These are phyloP conservation scores for Penicillium cosmopolitanum DNA, from an alignment of 495 filamentous ascomycete species.

Conservation along the genomic window DNA sequence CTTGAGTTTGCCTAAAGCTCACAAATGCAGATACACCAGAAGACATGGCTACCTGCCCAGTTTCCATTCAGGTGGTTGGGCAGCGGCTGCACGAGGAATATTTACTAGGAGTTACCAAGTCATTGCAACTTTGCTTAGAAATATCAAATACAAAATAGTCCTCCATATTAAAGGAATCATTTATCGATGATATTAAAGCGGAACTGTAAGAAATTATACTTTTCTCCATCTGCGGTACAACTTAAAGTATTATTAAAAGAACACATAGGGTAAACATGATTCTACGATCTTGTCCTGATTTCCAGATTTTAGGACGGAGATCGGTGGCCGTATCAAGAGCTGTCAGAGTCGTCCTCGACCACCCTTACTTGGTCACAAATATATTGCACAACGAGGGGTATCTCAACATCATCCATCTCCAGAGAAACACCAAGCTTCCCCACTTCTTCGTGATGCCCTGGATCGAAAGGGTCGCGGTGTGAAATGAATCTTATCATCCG, in stretches of 20 bases:
- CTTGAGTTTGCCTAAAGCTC: background rate
- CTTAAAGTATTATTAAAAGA: no score
- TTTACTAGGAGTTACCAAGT: constrained; percentile 1
- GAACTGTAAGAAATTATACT: no score
- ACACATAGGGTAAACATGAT: no score
- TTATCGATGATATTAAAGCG: no score
- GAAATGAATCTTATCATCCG: constrained; percentile 12
- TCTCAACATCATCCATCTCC: constrained; percentile 9
- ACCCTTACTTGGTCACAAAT: background rate
- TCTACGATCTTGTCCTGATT: no score
- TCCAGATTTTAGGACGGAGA: no score
- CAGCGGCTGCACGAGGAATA: constrained; percentile 8
- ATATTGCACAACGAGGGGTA: constrained; percentile 1
- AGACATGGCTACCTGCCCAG: background rate
- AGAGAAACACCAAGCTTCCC: constrained; percentile 1
- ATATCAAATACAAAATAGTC: no score
- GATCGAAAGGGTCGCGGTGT: constrained; percentile 7
- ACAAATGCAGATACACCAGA: background rate
- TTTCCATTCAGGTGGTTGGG: constrained; percentile 1
- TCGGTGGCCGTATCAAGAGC: background rate
- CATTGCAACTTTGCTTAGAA: no score
- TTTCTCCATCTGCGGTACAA: no score
- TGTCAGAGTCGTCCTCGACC: background rate
- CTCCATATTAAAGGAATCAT: no score
- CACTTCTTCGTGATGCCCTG: constrained; percentile 4